Percentiles rank a stretch among this genome's conserved stretches.
Conservation (phyloP, 345 rosid species). For the Nasturtium officinale region DNA sequence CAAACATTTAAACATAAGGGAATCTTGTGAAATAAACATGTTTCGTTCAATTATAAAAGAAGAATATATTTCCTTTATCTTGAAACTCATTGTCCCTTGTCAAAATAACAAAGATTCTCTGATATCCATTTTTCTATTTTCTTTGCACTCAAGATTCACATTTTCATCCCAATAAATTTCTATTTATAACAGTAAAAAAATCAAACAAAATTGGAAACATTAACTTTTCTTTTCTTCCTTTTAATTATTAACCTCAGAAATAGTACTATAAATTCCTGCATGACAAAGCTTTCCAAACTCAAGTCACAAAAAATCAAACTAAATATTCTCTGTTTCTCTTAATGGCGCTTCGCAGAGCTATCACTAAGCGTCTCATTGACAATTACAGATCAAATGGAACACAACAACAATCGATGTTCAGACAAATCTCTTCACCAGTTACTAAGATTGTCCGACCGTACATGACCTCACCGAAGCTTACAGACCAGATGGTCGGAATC, state of each 20-base stretch:
- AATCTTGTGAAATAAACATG: too few species aligned
- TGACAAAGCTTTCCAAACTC: slow-evolving; percentile 8
- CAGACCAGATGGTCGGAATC: slow-evolving; percentile 32
- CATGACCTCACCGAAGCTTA: slow-evolving; percentile 45
- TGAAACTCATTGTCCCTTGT: too few species aligned
- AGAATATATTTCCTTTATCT: too few species aligned
- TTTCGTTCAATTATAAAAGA: too few species aligned
- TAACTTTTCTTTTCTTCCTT: slow-evolving; percentile 13
- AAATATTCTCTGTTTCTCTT: slow-evolving; percentile 5
- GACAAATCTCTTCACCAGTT: slow-evolving; percentile 20
- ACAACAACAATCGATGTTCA: slow-evolving; percentile 33
- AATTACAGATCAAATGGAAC: slow-evolving; percentile 29
- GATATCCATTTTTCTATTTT: too few species aligned
- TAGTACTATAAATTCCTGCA: slow-evolving; percentile 6
- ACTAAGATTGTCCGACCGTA: slow-evolving; percentile 44
- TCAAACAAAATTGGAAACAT: background rate
- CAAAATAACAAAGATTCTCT: too few species aligned
- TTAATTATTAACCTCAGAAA: background rate
- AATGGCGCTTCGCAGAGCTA: slow-evolving; percentile 61
- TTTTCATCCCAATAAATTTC: background rate
- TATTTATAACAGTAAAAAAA: slow-evolving; percentile 7
- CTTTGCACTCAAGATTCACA: background rate
- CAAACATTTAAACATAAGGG: too few species aligned
- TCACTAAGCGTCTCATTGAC: slow-evolving; percentile 48
- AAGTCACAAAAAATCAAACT: slow-evolving; percentile 11